Percentiles rank a stretch among this genome's conserved stretches.
Evolutionary conservation across 495 filamentous ascomycete genomes (phyloP).

Genomic region (Aspergillus conjunctus): DNA sequence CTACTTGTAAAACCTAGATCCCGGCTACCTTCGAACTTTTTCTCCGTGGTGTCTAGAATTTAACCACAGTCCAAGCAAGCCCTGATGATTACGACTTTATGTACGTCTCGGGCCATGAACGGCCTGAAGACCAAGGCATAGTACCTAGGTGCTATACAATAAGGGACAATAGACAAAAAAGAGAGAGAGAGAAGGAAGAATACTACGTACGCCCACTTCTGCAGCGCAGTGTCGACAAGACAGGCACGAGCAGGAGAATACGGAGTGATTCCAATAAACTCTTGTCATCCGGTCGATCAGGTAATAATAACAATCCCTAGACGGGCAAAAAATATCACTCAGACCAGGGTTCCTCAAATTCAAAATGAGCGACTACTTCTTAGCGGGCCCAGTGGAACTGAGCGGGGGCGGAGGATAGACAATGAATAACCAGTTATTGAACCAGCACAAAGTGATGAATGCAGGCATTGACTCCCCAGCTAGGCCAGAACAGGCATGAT

Average conservation of each 20-base stretch:
- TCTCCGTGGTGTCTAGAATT: background rate
- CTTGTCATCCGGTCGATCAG: conserved; percentile 8
- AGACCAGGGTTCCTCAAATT: conserved; percentile 7
- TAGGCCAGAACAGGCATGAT: background rate
- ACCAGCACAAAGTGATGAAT: conserved; percentile 1
- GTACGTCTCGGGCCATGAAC: too few relatives aligned
- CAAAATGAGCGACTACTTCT: background rate
- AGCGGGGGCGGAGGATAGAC: background rate
- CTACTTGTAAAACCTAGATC: background rate
- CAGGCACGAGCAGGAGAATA: conserved; percentile 1
- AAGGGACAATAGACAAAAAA: too few relatives aligned
- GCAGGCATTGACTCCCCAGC: background rate
- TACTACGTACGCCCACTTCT: background rate
- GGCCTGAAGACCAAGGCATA: too few relatives aligned
- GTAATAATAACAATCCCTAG: background rate
- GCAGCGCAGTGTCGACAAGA: background rate
- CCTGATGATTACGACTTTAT: too few relatives aligned
- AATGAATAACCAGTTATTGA: background rate
- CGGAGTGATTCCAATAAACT: conserved; percentile 3
- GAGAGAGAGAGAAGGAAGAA: too few relatives aligned
- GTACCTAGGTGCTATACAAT: too few relatives aligned
- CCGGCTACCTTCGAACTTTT: background rate
- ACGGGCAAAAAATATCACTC: conserved; percentile 6
- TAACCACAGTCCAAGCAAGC: too few relatives aligned
- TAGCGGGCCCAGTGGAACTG: background rate